A percentile compares a stretch with the other conserved stretches of the same genome.
These are phyloP conservation scores for Flaveria linearis DNA, from an alignment of 129 eudicot species.

Conservation along the genomic window DNA sequence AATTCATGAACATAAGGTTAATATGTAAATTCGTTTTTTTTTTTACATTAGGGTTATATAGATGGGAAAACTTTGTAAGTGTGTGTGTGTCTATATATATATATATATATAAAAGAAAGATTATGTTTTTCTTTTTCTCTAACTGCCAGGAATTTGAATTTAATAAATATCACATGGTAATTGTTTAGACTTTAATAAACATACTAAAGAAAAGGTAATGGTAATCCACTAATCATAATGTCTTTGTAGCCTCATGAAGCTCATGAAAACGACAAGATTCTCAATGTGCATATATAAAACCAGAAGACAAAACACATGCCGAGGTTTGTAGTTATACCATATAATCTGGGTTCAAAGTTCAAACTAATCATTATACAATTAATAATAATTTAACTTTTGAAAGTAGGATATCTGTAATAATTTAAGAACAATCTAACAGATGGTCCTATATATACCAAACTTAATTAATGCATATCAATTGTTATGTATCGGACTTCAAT, in stretches of 20 bases:
- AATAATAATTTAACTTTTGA: neutral
- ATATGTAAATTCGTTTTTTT: too few species aligned
- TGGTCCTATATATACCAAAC: too few species aligned
- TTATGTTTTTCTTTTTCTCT: neutral
- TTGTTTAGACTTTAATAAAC: neutral
- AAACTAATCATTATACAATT: slow-evolving; percentile 27
- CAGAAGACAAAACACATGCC: slow-evolving; percentile 35
- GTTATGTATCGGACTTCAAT: too few species aligned
- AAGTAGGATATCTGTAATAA: neutral
- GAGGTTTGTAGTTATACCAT: slow-evolving; percentile 30
- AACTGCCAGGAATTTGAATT: neutral
- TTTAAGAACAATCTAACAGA: neutral
- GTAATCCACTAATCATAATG: slow-evolving; percentile 3
- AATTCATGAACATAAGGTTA: too few species aligned
- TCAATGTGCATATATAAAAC: slow-evolving; percentile 32
- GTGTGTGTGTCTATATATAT: too few species aligned
- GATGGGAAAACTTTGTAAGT: too few species aligned
- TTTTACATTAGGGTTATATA: too few species aligned
- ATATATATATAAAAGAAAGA: neutral
- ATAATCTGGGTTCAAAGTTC: slow-evolving; percentile 26
- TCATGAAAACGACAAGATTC: slow-evolving; percentile 35
- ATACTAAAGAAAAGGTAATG: neutral
- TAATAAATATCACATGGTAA: slow-evolving; percentile 26
- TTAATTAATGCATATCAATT: too few species aligned
- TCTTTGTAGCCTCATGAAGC: slow-evolving; percentile 28